Evolutionary conservation across 768 basidiomycete genomes (phyloP).

Genomic region (Hypholoma sublateritium): DNA sequence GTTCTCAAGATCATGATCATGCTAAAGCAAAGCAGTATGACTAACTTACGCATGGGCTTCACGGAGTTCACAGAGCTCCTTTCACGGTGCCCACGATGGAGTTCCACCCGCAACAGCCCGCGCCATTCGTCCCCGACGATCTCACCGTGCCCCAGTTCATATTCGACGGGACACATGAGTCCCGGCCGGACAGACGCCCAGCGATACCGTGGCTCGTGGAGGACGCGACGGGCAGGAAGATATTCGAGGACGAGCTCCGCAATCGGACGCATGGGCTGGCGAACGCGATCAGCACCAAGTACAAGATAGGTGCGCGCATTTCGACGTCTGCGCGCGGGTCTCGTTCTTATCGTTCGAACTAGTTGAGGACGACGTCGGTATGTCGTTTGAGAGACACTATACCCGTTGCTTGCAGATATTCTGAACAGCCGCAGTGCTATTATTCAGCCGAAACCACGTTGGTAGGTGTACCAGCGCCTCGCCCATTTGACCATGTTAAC

Average conservation of each 20-base stretch:
- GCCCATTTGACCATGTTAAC: neutral
- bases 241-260: constrained; percentile 44
- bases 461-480: constrained; percentile 34
- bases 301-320: constrained; percentile 39
- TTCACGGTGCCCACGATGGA: constrained; percentile 22
- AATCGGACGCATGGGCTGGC: constrained; percentile 47
- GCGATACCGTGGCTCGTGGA: constrained; percentile 48
- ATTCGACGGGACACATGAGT: constrained; percentile 44
- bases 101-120: constrained; percentile 24
- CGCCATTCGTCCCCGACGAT: constrained; percentile 48
- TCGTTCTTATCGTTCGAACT: neutral
- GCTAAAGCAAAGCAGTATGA: neutral
- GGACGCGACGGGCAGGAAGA: constrained; percentile 42
- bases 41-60: neutral
- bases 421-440: constrained; percentile 41
- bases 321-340: too few species aligned
- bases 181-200: constrained; percentile 33
- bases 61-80: neutral
- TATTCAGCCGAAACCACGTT: constrained; percentile 68
- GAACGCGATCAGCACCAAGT: constrained; percentile 41
- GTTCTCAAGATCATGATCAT: neutral
- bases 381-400: constrained; percentile 10
- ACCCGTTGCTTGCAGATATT: neutral
- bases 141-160: constrained; percentile 54
- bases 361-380: constrained; percentile 55